Conservation (phyloP, 345 rosid species). For the Eucalyptus lansdowneana region DNA sequence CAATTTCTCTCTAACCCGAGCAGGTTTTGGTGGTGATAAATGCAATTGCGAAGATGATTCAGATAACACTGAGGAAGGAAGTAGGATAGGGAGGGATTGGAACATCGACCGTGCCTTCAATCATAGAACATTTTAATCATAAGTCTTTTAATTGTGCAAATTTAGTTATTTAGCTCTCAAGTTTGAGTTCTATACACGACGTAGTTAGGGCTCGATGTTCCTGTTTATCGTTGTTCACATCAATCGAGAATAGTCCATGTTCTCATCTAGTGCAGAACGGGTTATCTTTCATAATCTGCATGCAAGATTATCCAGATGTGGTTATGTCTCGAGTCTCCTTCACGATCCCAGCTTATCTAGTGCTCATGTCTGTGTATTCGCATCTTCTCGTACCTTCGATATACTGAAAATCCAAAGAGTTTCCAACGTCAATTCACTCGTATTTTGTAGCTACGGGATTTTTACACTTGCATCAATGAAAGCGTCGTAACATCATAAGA, state of each 20-base stretch:
- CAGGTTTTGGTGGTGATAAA: background rate
- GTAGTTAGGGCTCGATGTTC: background rate
- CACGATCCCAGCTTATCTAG: no score
- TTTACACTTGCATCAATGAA: background rate
- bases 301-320: background rate
- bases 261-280: background rate
- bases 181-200: background rate
- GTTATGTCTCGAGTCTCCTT: background rate
- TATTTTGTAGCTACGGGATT: background rate
- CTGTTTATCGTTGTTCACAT: background rate
- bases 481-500: background rate
- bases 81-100: background rate
- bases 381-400: background rate
- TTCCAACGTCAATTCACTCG: background rate
- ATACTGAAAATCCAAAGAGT: background rate
- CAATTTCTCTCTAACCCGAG: background rate
- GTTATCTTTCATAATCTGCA: background rate
- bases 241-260: background rate
- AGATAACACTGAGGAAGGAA: slow-evolving; percentile 2
- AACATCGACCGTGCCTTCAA: slow-evolving; percentile 5
- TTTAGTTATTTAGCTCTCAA: background rate
- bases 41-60: background rate
- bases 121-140: slow-evolving; percentile 1
- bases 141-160: no score
- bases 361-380: background rate